Base-by-base conservation (phyloP, 495 filamentous ascomycete genomes). In the Pyrenopolyporus hunteri region DNA sequence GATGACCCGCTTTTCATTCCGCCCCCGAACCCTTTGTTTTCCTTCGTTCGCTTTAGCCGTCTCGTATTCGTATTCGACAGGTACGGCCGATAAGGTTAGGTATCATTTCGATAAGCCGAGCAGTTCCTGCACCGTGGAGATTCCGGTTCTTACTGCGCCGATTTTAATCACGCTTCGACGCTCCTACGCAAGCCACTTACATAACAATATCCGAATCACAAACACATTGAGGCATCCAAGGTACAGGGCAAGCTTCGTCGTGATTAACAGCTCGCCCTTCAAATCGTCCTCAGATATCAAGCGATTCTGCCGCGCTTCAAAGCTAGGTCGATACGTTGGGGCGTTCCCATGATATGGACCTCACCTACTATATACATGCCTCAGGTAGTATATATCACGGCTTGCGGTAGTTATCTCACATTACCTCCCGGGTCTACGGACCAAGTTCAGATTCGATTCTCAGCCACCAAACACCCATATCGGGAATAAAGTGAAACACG, bases 41-140 rank as follows among this genome's bases (percentile, higher is more conserved):
- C 13, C 3, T 8, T 14, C 10, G 1, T 28, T 43, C 31, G 13
- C 36, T 14, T n/a, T 23, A 13, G n/a, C 17, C n/a, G 6, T 11
- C 36, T 65, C 63, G 63, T 65, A 65, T 65, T 65, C 63, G 63
- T 57, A 65, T 65, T 57, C 32, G 25, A 23, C 8, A 11, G 23
- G 43, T 46, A 29, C n/a, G n/a, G n/a, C n/a, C n/a, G n/a, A n/a
- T n/a, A n/a, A n/a, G n/a, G n/a, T 14, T 14, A 11, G 13, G n/a
- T 39, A 11, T 39, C 35, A 8, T 11, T 17, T 11, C 35, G 2
- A 39, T 39, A 1, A n/a, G n/a, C n/a, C n/a, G n/a, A n/a, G n/a
- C n/a, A n/a, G n/a, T n/a, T n/a, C n/a, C n/a, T n/a, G n/a, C n/a
- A n/a, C n/a, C n/a, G n/a, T n/a, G n/a, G n/a, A n/a, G n/a, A n/a